Percentiles rank a stretch among this genome's conserved stretches.
Evolutionary conservation across 2,329 filamentous ascomycete species (phyloP).

Genomic region (Fusarium humuli): DNA sequence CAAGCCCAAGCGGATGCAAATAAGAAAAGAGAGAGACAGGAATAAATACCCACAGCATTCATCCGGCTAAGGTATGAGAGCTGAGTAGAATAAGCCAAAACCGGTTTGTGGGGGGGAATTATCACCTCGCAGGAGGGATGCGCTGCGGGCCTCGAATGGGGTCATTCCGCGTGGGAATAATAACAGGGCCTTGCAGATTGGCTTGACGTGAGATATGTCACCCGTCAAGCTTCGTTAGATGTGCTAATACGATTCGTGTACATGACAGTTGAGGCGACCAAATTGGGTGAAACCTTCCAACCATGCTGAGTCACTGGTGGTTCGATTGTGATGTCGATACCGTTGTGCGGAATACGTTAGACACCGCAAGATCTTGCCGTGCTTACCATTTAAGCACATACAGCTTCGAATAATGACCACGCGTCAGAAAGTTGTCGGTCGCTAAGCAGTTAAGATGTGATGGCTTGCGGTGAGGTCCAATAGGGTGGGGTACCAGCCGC

Average conservation of each 20-base stretch:
- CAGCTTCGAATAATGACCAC: conserved; percentile 8
- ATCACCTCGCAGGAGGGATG: conserved; percentile 37
- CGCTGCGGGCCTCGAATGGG: conserved; percentile 36
- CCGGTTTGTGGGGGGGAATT: conserved; percentile 34
- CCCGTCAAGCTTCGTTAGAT: conserved; percentile 9
- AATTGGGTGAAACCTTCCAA: conserved; percentile 17
- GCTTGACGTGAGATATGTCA: conserved; percentile 8
- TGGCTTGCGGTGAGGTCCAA: conserved; percentile 38
- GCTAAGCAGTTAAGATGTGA: not conserved
- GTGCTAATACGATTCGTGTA: conserved; percentile 21
- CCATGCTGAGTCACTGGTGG: conserved; percentile 31
- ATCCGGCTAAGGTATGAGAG: conserved; percentile 10
- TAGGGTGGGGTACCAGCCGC: conserved; percentile 12
- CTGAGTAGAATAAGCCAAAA: conserved; percentile 29
- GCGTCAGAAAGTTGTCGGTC: conserved; percentile 11
- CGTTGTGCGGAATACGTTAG: not conserved
- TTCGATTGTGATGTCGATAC: conserved; percentile 31
- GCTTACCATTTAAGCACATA: not conserved
- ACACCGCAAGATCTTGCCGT: not conserved
- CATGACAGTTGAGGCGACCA: conserved; percentile 5
- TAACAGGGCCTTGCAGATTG: conserved; percentile 3
- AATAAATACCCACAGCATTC: conserved; percentile 21
- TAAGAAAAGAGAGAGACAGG: not conserved
- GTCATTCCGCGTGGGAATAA: conserved; percentile 10
- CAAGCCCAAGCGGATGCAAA: not conserved